These are phyloP conservation scores for Kodamaea fukazawae DNA, from an alignment of 805 yeast genomes.

Conservation along the genomic window DNA sequence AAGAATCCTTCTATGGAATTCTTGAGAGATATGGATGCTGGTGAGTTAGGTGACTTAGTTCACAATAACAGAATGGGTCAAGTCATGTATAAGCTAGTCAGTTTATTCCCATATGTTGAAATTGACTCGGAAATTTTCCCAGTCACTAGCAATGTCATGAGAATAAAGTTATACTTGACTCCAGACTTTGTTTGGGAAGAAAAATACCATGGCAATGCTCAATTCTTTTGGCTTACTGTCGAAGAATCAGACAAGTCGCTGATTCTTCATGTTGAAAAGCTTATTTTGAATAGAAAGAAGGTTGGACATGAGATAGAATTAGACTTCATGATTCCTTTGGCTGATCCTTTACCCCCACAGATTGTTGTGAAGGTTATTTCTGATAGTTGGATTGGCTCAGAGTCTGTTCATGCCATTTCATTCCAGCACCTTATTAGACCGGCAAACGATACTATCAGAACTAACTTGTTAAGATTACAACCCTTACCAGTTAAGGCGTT, in stretches of 20 bases:
- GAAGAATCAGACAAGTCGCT: slow-evolving; percentile 77
- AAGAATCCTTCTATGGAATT: slow-evolving; percentile 69
- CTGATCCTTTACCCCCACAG: slow-evolving; percentile 90
- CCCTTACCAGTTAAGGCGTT: slow-evolving; percentile 86
- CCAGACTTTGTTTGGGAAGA: slow-evolving; percentile 88
- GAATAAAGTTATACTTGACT: slow-evolving; percentile 66
- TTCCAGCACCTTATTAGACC: slow-evolving; percentile 91
- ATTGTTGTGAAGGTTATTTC: slow-evolving; percentile 75
- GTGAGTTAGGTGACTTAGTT: slow-evolving; percentile 85
- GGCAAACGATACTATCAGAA: slow-evolving; percentile 78
- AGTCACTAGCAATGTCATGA: slow-evolving; percentile 79
- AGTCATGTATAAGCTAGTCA: slow-evolving; percentile 55
- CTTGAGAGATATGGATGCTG: slow-evolving; percentile 66
- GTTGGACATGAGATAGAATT: slow-evolving; percentile 58
- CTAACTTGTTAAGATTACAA: slow-evolving; percentile 73
- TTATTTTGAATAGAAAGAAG: slow-evolving; percentile 62
- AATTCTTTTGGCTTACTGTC: slow-evolving; percentile 88
- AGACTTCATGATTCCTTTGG: slow-evolving; percentile 89
- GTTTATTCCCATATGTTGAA: slow-evolving; percentile 72
- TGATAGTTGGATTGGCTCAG: slow-evolving; percentile 89
- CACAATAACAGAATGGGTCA: slow-evolving; percentile 78
- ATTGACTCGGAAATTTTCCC: slow-evolving; percentile 85
- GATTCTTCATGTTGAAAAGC: slow-evolving; percentile 78
- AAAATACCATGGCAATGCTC: slow-evolving; percentile 75
- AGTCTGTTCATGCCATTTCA: slow-evolving; percentile 69